Base-by-base conservation (phyloP, 108 stramenopile species). In the Hondaea fermentalgiana region DNA sequence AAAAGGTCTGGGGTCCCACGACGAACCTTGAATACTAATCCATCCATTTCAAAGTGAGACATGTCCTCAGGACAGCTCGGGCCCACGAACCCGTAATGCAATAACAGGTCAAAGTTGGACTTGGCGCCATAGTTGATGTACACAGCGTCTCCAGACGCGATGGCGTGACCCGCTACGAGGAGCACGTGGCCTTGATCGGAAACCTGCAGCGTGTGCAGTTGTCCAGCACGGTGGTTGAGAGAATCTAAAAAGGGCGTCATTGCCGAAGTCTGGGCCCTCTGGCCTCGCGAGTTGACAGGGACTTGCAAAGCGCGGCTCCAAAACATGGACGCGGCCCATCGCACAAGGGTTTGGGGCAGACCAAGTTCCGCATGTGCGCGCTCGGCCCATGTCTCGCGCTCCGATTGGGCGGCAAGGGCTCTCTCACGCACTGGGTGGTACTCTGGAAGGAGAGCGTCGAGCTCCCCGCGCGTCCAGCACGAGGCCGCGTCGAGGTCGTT, bases 111-210 rank as follows among this genome's bases (percentile, higher is more conserved):
- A 6, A 53, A 43, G 28, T 83, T 83, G 1, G 49, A 53, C 28
- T 83, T 87, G 6, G 87, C n/a, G 57, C 87, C 87, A 57, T 87
- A 87, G 87, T 87, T 87, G 23, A 87, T 87, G 87, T 42, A 87
- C 17, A 58, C 57, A 5, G 53, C 6, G 29, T 23, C 87, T 1
- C 87, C 53, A 3, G 53, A 53, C 57, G 10, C 87, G n/a, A 83
- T 6, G 25, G 19, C 6, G 14, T 23, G 45, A 12, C 76, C 76
- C 16, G 76, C 76, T 8, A 10, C 10, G 23, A 83, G 51, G 10
- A 53, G 23, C 6, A 83, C 51, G 76, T 83, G 76, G 28, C 45
- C 45, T 83, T 83, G 43, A 12, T 12, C 6, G 8, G 64, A 69
- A 0, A 42, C 42, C 76, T 53, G 8, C 25, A 83, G 76, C 76